These are phyloP conservation scores for Suhomyces panamericanus DNA, from an alignment of 1,139 yeast species.

Conservation along the genomic window DNA sequence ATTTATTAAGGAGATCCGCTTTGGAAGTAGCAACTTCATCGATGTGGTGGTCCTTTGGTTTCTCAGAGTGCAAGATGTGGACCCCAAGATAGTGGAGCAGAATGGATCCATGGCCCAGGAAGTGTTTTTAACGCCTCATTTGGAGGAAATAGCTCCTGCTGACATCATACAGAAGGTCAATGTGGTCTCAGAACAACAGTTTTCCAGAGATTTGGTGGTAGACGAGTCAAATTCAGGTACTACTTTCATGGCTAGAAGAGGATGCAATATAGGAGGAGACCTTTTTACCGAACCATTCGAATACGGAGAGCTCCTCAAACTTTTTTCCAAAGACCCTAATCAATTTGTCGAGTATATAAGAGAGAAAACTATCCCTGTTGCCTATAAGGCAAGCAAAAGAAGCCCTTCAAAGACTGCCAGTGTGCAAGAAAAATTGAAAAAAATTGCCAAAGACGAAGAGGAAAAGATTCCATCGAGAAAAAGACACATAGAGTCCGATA, in stretches of 20 bases:
- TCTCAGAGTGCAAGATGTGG: conserved; percentile 26
- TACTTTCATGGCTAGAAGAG: conserved; percentile 41
- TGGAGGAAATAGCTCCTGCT: conserved; percentile 31
- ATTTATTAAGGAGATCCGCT: conserved; percentile 40
- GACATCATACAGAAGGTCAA: conserved; percentile 34
- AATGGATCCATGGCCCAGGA: conserved; percentile 22
- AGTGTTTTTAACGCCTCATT: conserved; percentile 42
- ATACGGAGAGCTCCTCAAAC: conserved; percentile 28
- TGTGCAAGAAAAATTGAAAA: conserved; percentile 12
- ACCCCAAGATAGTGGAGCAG: conserved; percentile 2
- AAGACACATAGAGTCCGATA: conserved; percentile 2
- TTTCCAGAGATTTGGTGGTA: conserved; percentile 21
- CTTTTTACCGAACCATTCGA: conserved; percentile 37
- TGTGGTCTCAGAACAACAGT: conserved; percentile 33
- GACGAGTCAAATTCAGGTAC: conserved; percentile 31
- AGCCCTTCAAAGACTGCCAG: conserved; percentile 5
- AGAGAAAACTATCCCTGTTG: conserved; percentile 27
- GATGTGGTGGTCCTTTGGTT: conserved; percentile 44
- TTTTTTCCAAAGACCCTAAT: conserved; percentile 24
- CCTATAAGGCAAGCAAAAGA: conserved; percentile 15
- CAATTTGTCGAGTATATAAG: conserved; percentile 26
- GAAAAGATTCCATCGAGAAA: background rate
- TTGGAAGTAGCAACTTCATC: conserved; percentile 40
- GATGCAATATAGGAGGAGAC: conserved; percentile 35
- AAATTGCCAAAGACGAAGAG: conserved; percentile 2